Evolutionary conservation across 1,284 basidiomycete genomes (phyloP).

Genomic region (Ceratobasidium sp.): DNA sequence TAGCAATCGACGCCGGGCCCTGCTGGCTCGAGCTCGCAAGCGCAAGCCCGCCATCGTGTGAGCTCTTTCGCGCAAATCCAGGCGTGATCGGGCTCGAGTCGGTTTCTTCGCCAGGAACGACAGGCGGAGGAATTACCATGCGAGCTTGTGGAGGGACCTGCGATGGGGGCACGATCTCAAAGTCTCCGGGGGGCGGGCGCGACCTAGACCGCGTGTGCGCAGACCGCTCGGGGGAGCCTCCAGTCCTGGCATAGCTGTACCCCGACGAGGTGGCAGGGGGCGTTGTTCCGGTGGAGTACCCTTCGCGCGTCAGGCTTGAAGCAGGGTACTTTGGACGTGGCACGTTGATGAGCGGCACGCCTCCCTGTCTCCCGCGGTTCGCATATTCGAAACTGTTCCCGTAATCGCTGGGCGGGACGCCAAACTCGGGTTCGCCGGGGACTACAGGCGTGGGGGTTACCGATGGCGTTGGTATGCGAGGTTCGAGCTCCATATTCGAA

Average conservation of each 20-base stretch:
- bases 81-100: slow-evolving; percentile 40
- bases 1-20: background rate
- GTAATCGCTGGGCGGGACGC: slow-evolving; percentile 17
- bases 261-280: slow-evolving; percentile 19
- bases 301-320: slow-evolving; percentile 36
- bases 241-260: slow-evolving; percentile 11
- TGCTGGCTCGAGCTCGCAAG: slow-evolving; percentile 9
- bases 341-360: slow-evolving; percentile 37
- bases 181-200: slow-evolving; percentile 31
- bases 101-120: slow-evolving; percentile 38
- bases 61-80: slow-evolving; percentile 15
- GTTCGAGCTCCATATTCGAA: slow-evolving; percentile 30
- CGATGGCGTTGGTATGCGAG: slow-evolving; percentile 36
- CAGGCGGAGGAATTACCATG: slow-evolving; percentile 31
- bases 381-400: slow-evolving; percentile 27
- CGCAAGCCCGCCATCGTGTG: slow-evolving; percentile 28
- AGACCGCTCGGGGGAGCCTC: slow-evolving; percentile 27
- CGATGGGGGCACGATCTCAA: slow-evolving; percentile 37
- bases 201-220: slow-evolving; percentile 24
- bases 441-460: slow-evolving; percentile 26
- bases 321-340: slow-evolving; percentile 39
- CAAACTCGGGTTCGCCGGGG: slow-evolving; percentile 34
- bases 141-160: slow-evolving; percentile 31
- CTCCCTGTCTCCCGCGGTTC: slow-evolving; percentile 19
- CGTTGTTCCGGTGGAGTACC: slow-evolving; percentile 32